Percentiles rank a stretch among this genome's conserved stretches.
phyloP scores from a whole-genome alignment of 148 eudicot genomes.

The Fagopyrum tataricum region DNA sequence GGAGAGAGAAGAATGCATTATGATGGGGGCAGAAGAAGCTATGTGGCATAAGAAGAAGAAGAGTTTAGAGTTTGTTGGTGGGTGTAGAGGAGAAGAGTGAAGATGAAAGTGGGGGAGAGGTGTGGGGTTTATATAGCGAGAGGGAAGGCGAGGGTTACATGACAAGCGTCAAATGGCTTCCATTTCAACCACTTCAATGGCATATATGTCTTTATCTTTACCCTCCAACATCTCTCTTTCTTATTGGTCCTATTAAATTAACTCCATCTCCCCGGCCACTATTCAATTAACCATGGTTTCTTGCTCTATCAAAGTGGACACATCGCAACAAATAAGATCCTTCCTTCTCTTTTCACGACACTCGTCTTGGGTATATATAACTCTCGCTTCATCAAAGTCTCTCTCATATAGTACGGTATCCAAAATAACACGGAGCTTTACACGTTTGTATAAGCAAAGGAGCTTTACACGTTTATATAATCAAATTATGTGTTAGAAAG shows the following conservation, averaged over 20 bases:
- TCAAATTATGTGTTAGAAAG: too few relatives aligned
- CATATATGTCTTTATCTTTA: background rate
- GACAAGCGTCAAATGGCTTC: slow-evolving; percentile 28
- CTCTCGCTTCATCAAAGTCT: too few relatives aligned
- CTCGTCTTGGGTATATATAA: too few relatives aligned
- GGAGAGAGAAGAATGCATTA: slow-evolving; percentile 7
- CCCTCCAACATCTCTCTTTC: background rate
- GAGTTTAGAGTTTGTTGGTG: background rate
- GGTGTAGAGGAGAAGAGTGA: slow-evolving; percentile 1
- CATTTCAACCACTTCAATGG: background rate
- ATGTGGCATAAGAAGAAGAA: slow-evolving; percentile 12
- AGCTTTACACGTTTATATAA: too few relatives aligned
- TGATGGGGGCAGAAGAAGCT: background rate
- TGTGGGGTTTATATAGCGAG: slow-evolving; percentile 30
- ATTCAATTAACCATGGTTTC: too few relatives aligned
- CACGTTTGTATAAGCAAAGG: too few relatives aligned
- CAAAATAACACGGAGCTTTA: too few relatives aligned
- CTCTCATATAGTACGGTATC: too few relatives aligned
- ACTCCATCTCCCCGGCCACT: background rate
- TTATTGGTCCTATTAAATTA: background rate
- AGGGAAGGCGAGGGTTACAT: slow-evolving; percentile 16
- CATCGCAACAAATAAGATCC: too few relatives aligned
- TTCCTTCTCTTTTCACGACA: too few relatives aligned
- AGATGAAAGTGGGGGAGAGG: slow-evolving; percentile 16
- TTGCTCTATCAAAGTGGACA: too few relatives aligned